Evolutionary conservation across 2,329 filamentous ascomycete genomes (phyloP).

Genomic region (Ophiostoma piceae): DNA sequence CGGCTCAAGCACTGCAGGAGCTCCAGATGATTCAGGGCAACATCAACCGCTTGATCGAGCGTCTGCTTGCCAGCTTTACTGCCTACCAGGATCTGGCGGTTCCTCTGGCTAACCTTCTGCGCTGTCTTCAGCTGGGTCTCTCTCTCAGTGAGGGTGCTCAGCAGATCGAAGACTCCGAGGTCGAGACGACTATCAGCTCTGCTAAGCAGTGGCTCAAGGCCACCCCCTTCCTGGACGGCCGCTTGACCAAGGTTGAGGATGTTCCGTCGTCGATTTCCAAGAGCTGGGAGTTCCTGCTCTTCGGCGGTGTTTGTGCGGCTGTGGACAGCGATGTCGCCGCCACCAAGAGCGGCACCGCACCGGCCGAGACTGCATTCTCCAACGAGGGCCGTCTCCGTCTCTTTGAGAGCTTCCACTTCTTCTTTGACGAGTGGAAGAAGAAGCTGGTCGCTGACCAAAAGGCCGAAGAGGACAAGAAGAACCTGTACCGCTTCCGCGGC

Average conservation of each 20-base stretch:
- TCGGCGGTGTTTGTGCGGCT: constrained; percentile 42
- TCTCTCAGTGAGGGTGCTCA: constrained; percentile 50
- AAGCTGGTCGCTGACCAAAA: constrained; percentile 72
- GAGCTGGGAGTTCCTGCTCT: constrained; percentile 47
- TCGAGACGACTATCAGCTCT: constrained; percentile 5
- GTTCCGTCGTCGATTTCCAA: constrained; percentile 29
- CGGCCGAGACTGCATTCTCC: constrained; percentile 33
- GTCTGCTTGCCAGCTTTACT: constrained; percentile 67
- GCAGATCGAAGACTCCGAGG: constrained; percentile 28
- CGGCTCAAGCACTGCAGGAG: constrained; percentile 37
- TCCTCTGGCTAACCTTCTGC: constrained; percentile 72
- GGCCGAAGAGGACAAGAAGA: constrained; percentile 65
- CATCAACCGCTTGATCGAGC: constrained; percentile 62
- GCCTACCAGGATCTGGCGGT: constrained; percentile 80
- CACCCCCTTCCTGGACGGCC: constrained; percentile 54
- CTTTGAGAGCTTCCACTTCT: constrained; percentile 61
- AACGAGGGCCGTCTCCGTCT: constrained; percentile 48
- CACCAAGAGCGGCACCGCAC: constrained; percentile 39
- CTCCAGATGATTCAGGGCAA: constrained; percentile 50
- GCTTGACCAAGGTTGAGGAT: constrained; percentile 32
- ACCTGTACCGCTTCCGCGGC: constrained; percentile 78
- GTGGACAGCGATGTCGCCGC: constrained; percentile 44
- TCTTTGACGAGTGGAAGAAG: constrained; percentile 76
- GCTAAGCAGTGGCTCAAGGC: constrained; percentile 40
- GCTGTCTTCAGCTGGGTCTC: constrained; percentile 71